These are phyloP conservation scores for Apiotrichum siamense DNA, from an alignment of 1,284 basidiomycete species.

Conservation along the genomic window DNA sequence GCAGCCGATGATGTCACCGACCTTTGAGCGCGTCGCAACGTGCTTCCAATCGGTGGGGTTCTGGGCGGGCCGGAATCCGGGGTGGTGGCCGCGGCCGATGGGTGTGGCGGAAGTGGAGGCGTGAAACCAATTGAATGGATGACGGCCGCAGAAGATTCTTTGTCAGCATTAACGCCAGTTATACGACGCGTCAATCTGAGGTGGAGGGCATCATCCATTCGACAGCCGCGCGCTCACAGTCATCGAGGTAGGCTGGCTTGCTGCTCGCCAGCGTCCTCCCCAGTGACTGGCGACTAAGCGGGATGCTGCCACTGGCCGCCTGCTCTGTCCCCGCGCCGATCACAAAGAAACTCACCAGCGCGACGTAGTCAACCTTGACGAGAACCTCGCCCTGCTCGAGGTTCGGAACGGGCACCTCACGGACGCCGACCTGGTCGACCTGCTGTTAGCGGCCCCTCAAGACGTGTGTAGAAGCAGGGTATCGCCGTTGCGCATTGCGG, in stretches of 20 bases:
- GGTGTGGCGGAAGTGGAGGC: neutral
- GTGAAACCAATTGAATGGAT: neutral
- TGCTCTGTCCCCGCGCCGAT: no score
- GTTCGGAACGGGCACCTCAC: conserved; percentile 31
- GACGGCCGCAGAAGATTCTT: no score
- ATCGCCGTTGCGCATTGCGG: no score
- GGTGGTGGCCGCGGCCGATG: neutral
- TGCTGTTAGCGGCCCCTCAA: neutral
- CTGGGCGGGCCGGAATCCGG: no score
- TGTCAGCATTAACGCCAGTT: no score
- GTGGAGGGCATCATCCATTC: no score
- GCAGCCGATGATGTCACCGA: conserved; percentile 14
- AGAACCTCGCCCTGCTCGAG: conserved; percentile 39
- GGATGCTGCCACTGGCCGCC: neutral
- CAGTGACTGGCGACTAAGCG: no score
- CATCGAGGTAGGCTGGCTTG: no score
- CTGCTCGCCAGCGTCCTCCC: no score
- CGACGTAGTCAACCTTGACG: conserved; percentile 41
- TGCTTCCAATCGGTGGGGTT: conserved; percentile 47
- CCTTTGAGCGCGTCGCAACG: conserved; percentile 3
- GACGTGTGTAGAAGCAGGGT: no score
- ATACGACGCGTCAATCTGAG: no score
- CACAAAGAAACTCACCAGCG: conserved; percentile 22
- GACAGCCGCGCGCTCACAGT: no score
- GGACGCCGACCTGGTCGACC: conserved; percentile 11